Percentiles rank a stretch among this genome's conserved stretches.
Conservation (phyloP, 257 asterid genomes). For the Thymus quinquecostatus region DNA sequence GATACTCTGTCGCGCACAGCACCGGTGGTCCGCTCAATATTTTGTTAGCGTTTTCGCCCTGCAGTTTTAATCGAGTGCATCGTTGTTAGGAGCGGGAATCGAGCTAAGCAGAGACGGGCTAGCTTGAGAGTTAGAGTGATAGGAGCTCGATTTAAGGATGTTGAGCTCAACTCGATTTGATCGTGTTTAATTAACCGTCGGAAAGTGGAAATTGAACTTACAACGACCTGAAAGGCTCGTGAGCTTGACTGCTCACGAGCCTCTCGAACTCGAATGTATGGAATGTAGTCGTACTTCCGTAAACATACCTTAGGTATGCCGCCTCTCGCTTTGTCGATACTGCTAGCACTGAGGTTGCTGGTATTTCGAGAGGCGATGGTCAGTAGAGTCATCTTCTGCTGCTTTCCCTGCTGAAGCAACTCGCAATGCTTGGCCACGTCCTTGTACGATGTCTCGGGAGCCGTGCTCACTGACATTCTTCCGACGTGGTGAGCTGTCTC, state of each 20-base stretch:
- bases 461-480: conserved; percentile 68
- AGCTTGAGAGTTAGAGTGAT: neutral
- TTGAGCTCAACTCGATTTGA: no score
- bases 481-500: conserved; percentile 83
- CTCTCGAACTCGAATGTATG: neutral
- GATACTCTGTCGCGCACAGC: conserved; percentile 54
- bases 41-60: conserved; percentile 50
- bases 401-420: conserved; percentile 72
- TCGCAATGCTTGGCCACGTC: conserved; percentile 86
- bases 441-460: conserved; percentile 65
- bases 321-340: conserved; percentile 37
- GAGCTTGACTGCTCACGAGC: neutral
- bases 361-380: conserved; percentile 50
- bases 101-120: neutral
- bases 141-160: no score
- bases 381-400: conserved; percentile 66
- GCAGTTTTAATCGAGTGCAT: conserved; percentile 19
- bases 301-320: conserved; percentile 41
- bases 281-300: neutral
- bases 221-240: neutral
- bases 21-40: conserved; percentile 36
- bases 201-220: neutral
- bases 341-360: neutral
- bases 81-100: neutral
- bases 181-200: no score